Evolutionary conservation across 2,329 filamentous ascomycete genomes (phyloP).

Genomic region (Colletotrichum tamarilloi): DNA sequence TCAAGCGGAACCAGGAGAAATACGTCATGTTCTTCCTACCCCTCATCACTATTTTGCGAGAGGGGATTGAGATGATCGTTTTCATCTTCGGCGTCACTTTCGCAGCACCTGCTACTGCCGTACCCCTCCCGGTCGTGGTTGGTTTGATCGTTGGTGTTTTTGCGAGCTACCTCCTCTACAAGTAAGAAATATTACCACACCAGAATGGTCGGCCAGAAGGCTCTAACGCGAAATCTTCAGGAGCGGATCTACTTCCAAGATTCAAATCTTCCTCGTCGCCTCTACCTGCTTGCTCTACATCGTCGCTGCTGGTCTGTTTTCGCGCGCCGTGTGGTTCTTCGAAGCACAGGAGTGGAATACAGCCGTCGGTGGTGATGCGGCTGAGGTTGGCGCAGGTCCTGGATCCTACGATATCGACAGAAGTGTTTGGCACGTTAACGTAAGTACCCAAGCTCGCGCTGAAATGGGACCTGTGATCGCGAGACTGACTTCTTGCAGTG

Average conservation of each 20-base stretch:
- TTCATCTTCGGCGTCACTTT: constrained; percentile 89
- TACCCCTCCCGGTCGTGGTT: constrained; percentile 80
- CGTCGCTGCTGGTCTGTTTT: constrained; percentile 73
- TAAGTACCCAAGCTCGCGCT: constrained; percentile 49
- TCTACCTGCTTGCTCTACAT: constrained; percentile 89
- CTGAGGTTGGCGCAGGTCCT: constrained; percentile 64
- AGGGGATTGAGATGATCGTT: constrained; percentile 87
- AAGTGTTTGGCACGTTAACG: constrained; percentile 86
- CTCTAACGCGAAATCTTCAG: constrained; percentile 27
- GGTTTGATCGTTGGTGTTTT: constrained; percentile 75
- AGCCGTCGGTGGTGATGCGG: constrained; percentile 65
- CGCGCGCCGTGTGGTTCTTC: not conserved
- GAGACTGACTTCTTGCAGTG: constrained; percentile 53
- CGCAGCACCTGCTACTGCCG: constrained; percentile 77
- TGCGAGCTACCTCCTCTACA: constrained; percentile 82
- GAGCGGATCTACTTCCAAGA: constrained; percentile 53
- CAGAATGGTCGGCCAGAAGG: no score
- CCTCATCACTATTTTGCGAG: constrained; percentile 87
- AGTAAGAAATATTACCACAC: constrained; percentile 59
- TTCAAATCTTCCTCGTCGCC: constrained; percentile 81
- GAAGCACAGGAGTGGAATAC: constrained; percentile 62
- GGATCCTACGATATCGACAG: constrained; percentile 82
- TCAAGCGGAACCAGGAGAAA: constrained; percentile 77
- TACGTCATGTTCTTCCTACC: constrained; percentile 89
- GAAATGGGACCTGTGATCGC: constrained; percentile 33